phyloP scores from a whole-genome alignment of 2,329 filamentous ascomycete species.

The Scytalidium lignicola region DNA sequence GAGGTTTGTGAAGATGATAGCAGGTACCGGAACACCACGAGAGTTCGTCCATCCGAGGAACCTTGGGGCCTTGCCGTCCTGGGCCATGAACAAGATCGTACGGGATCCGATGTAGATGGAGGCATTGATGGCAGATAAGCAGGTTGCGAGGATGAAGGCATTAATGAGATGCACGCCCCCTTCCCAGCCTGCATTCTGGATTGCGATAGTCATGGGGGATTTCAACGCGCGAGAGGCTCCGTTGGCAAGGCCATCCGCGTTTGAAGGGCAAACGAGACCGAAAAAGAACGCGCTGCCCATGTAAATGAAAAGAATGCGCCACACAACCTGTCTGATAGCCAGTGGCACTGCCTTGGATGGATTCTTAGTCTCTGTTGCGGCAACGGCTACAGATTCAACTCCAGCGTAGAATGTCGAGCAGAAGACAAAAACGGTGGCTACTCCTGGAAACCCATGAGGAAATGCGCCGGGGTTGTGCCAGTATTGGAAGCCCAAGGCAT shows the following conservation, averaged over 20 bases:
- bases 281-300: constrained; percentile 67
- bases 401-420: constrained; percentile 69
- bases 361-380: constrained; percentile 48
- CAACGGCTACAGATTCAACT: constrained; percentile 54
- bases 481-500: constrained; percentile 60
- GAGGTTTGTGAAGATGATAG: constrained; percentile 62
- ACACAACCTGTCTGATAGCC: constrained; percentile 56
- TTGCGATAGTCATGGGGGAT: constrained; percentile 68
- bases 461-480: constrained; percentile 70
- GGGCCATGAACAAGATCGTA: constrained; percentile 71
- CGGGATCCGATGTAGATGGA: constrained; percentile 74
- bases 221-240: constrained; percentile 58
- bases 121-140: constrained; percentile 66
- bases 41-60: constrained; percentile 64
- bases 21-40: constrained; percentile 56
- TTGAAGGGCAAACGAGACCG: constrained; percentile 66
- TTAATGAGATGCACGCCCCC: constrained; percentile 74
- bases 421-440: constrained; percentile 63
- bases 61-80: constrained; percentile 64
- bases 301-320: constrained; percentile 57
- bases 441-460: constrained; percentile 60
- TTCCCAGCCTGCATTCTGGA: constrained; percentile 69
- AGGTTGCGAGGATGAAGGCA: constrained; percentile 69
- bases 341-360: constrained; percentile 39
- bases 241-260: constrained; percentile 58